Percentiles rank a stretch among this genome's conserved stretches.
These are phyloP conservation scores for Amanita rubescens DNA, from an alignment of 768 basidiomycete genomes.

Conservation along the genomic window DNA sequence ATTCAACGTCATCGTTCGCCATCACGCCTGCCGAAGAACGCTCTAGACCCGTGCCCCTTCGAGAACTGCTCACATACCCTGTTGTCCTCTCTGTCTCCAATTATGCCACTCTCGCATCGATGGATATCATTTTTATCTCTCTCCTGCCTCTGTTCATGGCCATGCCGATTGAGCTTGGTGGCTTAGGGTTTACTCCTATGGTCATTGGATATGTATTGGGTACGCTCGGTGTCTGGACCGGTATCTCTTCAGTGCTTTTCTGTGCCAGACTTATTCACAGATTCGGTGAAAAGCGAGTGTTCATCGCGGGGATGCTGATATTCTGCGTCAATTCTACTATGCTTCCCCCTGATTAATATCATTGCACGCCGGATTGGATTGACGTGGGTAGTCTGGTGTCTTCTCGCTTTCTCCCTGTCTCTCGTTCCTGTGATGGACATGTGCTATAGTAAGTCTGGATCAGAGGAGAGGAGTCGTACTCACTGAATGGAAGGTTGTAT, in stretches of 20 bases:
- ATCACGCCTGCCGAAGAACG: not conserved
- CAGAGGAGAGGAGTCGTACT: not conserved
- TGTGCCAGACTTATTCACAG: slow-evolving; percentile 31
- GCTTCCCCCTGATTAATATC: slow-evolving; percentile 40
- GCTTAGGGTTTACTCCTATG: slow-evolving; percentile 53
- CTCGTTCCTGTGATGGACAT: slow-evolving; percentile 33
- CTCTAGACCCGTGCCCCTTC: slow-evolving; percentile 32
- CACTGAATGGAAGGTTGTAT: slow-evolving; percentile 32
- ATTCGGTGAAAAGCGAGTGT: slow-evolving; percentile 34
- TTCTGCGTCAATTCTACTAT: slow-evolving; percentile 7
- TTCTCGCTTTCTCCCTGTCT: slow-evolving; percentile 22
- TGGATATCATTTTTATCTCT: slow-evolving; percentile 42
- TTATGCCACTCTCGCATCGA: slow-evolving; percentile 50
- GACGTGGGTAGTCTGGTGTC: slow-evolving; percentile 27
- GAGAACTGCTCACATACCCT: slow-evolving; percentile 37
- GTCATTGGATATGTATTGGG: slow-evolving; percentile 54
- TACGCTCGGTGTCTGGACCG: slow-evolving; percentile 32
- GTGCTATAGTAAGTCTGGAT: slow-evolving; percentile 29
- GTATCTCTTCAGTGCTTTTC: slow-evolving; percentile 31
- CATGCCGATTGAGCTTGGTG: slow-evolving; percentile 60
- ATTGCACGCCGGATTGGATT: slow-evolving; percentile 27
- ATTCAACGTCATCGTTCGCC: not conserved
- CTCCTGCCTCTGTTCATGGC: slow-evolving; percentile 64
- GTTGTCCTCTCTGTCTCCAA: slow-evolving; percentile 64
- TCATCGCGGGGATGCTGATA: slow-evolving; percentile 17